Conservation (phyloP, 176 grass and related monocot genomes). For the Ensete ventricosum region DNA sequence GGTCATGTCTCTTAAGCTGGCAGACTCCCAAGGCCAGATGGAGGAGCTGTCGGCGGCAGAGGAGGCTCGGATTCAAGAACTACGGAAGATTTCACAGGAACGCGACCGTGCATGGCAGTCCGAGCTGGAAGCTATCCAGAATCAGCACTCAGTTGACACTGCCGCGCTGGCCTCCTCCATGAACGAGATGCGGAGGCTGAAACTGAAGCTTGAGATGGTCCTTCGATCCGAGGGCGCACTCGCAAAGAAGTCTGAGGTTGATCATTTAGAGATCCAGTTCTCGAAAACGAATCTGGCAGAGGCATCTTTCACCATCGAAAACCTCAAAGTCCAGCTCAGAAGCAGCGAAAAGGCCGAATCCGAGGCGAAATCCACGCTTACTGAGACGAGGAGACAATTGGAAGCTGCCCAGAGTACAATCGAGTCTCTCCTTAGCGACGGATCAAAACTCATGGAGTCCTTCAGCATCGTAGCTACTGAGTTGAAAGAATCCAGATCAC, state of each 20-base stretch:
- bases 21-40: slow-evolving; percentile 43
- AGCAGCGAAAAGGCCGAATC: slow-evolving; percentile 34
- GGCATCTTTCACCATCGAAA: slow-evolving; percentile 39
- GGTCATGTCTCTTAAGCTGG: slow-evolving; percentile 28
- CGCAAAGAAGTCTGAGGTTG: slow-evolving; percentile 3
- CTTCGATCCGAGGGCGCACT: slow-evolving; percentile 13
- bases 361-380: slow-evolving; percentile 44
- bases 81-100: slow-evolving; percentile 81
- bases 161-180: slow-evolving; percentile 54
- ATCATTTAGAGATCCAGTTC: slow-evolving; percentile 18
- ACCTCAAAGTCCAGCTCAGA: slow-evolving; percentile 31
- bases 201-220: slow-evolving; percentile 44
- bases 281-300: slow-evolving; percentile 42
- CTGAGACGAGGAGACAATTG: slow-evolving; percentile 64
- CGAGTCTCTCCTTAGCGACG: slow-evolving; percentile 73
- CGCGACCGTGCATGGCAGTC: slow-evolving; percentile 92
- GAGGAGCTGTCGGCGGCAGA: slow-evolving; percentile 50
- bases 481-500: slow-evolving; percentile 78
- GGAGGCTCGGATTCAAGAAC: slow-evolving; percentile 56
- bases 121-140: slow-evolving; percentile 88
- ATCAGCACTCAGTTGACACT: slow-evolving; percentile 79
- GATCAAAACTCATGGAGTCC: slow-evolving; percentile 95
- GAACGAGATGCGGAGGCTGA: slow-evolving; percentile 65
- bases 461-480: slow-evolving; percentile 79
- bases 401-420: slow-evolving; percentile 59